These are phyloP conservation scores for Nicotiana attenuata DNA, from an alignment of 257 asterid genomes.

Conservation along the genomic window DNA sequence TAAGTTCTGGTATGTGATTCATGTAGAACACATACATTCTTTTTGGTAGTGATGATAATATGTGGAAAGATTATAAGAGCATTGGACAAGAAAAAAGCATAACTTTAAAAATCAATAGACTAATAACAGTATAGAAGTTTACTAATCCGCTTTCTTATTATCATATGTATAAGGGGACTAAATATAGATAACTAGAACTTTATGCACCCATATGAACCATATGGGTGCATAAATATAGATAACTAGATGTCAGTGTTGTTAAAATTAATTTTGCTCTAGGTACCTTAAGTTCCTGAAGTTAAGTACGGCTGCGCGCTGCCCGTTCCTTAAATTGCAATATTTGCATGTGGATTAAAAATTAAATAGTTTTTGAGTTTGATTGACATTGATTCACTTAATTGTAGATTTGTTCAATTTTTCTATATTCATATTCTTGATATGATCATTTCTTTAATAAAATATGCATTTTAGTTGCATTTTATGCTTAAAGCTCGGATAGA, in stretches of 20 bases:
- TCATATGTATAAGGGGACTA: background rate
- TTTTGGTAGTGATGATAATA: background rate
- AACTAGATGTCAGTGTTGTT: background rate
- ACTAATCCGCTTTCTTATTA: background rate
- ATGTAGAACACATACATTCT: background rate
- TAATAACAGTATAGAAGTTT: too few species aligned
- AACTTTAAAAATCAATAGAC: background rate
- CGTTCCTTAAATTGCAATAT: background rate
- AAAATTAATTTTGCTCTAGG: background rate
- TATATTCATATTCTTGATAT: too few species aligned
- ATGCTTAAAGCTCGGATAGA: background rate
- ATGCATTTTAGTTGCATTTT: too few species aligned
- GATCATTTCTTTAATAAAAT: too few species aligned
- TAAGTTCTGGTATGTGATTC: conserved; percentile 35
- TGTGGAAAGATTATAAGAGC: background rate
- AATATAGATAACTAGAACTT: too few species aligned
- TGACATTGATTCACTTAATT: too few species aligned
- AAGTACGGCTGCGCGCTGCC: too few species aligned
- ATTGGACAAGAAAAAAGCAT: background rate
- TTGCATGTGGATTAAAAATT: background rate
- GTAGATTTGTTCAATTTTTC: too few species aligned
- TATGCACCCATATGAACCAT: too few species aligned
- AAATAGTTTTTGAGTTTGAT: too few species aligned
- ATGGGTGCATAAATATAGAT: too few species aligned
- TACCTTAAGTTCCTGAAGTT: too few species aligned